phyloP scores from a whole-genome alignment of 176 grass and related monocot genomes.

The Elaeis guineensis region DNA sequence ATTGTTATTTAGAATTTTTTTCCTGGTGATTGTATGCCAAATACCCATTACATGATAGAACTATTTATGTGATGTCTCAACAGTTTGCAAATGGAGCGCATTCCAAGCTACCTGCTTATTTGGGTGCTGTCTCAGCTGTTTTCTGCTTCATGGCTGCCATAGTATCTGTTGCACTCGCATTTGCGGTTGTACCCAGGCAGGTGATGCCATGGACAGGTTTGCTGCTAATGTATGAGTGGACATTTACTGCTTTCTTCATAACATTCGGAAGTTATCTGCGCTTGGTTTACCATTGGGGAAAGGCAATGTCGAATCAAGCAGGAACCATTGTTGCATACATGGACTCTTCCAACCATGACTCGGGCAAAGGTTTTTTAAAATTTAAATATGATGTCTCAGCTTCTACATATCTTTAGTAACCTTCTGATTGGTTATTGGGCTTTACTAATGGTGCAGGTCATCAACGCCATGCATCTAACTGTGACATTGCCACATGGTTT shows the following conservation, averaged over 20 bases:
- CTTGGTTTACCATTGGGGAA: constrained; percentile 59
- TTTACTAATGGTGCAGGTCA: constrained; percentile 36
- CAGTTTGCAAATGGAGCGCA: constrained; percentile 53
- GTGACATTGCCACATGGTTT: constrained; percentile 32
- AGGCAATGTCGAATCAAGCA: constrained; percentile 37
- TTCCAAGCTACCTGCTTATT: constrained; percentile 55
- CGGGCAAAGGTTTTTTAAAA: constrained; percentile 53
- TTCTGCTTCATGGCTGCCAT: constrained; percentile 42
- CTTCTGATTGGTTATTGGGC: no score
- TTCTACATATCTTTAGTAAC: not conserved
- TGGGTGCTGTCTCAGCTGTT: constrained; percentile 46
- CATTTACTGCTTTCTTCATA: constrained; percentile 61
- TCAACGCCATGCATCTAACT: constrained; percentile 46
- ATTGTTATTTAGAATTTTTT: no score
- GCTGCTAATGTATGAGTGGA: constrained; percentile 73
- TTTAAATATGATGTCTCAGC: constrained; percentile 5
- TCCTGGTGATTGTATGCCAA: no score
- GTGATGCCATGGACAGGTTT: constrained; percentile 84
- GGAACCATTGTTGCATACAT: constrained; percentile 14
- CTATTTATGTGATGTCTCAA: not conserved
- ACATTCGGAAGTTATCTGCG: constrained; percentile 63
- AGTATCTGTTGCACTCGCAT: constrained; percentile 62
- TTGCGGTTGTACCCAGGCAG: constrained; percentile 59
- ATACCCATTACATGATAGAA: no score
- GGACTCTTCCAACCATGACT: constrained; percentile 44